These are phyloP conservation scores for Chrysosporium queenslandicum DNA, from an alignment of 2,329 filamentous ascomycete species.

Conservation along the genomic window DNA sequence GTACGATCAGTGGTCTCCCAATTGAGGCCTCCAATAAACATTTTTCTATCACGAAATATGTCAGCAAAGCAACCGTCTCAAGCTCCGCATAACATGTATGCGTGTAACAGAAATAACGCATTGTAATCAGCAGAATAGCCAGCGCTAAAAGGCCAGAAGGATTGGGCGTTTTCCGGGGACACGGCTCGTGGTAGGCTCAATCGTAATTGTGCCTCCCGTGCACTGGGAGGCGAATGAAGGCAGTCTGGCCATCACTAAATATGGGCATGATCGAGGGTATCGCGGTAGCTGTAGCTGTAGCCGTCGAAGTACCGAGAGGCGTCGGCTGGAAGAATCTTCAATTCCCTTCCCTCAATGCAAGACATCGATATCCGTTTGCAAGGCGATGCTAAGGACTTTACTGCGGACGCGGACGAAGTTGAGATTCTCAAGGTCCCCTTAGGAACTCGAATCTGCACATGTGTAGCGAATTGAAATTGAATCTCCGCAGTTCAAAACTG, in stretches of 20 bases:
- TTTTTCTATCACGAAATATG: conserved; percentile 59
- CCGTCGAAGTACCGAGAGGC: neutral
- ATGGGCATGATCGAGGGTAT: neutral
- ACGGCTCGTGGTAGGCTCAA: neutral
- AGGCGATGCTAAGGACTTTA: conserved; percentile 4
- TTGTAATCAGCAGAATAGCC: neutral
- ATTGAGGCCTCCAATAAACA: conserved; percentile 98
- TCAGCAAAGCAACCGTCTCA: conserved; percentile 22
- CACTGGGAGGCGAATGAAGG: neutral
- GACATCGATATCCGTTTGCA: neutral
- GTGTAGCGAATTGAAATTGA: conserved; percentile 12
- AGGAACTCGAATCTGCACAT: conserved; percentile 7
- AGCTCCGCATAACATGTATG: neutral
- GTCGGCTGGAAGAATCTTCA: neutral
- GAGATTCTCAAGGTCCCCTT: conserved; percentile 1
- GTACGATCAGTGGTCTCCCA: conserved; percentile 98
- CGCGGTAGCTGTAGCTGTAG: neutral
- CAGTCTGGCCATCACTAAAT: neutral
- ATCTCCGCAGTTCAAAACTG: conserved; percentile 17
- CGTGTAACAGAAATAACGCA: conserved; percentile 1
- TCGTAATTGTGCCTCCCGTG: neutral
- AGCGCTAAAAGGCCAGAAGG: neutral
- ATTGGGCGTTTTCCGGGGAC: neutral
- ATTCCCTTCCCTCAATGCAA: neutral
- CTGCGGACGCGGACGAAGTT: conserved; percentile 5